A percentile compares a stretch with the other conserved stretches of the same genome.
Evolutionary conservation across 179 eudicot genomes (phyloP).

Genomic region (Sideroxylon spinosum): DNA sequence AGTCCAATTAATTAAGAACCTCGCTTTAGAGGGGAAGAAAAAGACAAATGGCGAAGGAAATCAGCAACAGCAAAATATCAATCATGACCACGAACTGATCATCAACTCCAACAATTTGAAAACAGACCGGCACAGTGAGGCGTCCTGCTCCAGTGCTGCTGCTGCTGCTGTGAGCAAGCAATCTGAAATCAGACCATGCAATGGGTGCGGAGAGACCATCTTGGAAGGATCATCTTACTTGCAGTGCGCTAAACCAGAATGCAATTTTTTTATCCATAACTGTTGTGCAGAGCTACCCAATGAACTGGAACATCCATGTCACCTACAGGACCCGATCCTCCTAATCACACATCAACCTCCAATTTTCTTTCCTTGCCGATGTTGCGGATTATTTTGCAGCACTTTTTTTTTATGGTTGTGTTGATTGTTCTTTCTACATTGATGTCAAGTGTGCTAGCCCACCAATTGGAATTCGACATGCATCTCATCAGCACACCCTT

Average conservation of each 20-base stretch:
- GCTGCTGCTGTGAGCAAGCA: not conserved
- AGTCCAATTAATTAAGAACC: not conserved
- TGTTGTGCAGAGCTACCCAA: not conserved
- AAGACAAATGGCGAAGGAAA: not conserved
- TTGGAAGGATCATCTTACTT: not conserved
- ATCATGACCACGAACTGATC: not conserved
- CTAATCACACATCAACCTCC: not conserved
- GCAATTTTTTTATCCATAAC: not conserved
- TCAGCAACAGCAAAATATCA: not conserved
- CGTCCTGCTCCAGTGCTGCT: not conserved
- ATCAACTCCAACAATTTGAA: not conserved
- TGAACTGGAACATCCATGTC: not conserved
- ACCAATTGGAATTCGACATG: not conserved
- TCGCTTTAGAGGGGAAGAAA: not conserved
- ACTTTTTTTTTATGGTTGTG: not conserved
- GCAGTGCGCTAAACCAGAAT: not conserved
- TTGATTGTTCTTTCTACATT: not conserved
- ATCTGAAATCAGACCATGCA: not conserved
- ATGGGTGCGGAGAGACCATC: not conserved
- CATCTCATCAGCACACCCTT: not conserved
- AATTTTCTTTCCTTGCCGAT: not conserved
- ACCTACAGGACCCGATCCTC: not conserved
- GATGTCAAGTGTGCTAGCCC: not conserved
- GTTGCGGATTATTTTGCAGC: not conserved
- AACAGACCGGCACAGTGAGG: not conserved